Percentiles rank a stretch among this genome's conserved stretches.
These are phyloP conservation scores for Conoideocrella luteorostrata DNA, from an alignment of 2,329 filamentous ascomycete species.

Conservation along the genomic window DNA sequence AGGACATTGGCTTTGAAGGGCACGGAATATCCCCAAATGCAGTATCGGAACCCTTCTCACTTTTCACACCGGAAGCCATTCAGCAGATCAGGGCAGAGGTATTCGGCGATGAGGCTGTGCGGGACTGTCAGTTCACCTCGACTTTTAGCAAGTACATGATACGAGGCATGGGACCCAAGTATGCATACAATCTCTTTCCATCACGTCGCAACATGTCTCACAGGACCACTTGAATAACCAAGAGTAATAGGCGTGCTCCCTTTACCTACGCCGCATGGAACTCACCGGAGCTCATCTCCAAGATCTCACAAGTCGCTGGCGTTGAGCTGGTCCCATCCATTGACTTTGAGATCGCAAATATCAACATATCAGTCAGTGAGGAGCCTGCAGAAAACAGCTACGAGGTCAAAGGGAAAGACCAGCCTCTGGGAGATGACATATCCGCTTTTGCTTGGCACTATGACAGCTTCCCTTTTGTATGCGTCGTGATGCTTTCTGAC, in stretches of 20 bases:
- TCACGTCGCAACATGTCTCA: not conserved
- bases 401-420: not conserved
- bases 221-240: not conserved
- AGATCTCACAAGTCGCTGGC: conserved; percentile 46
- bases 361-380: conserved; percentile 44
- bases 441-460: conserved; percentile 58
- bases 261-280: conserved; percentile 52
- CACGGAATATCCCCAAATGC: conserved; percentile 56
- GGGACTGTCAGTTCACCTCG: conserved; percentile 48
- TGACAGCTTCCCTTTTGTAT: conserved; percentile 63
- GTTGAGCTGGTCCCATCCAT: conserved; percentile 48
- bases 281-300: conserved; percentile 33
- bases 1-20: conserved; percentile 51
- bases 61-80: conserved; percentile 57
- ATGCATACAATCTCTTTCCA: conserved; percentile 26
- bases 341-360: conserved; percentile 50
- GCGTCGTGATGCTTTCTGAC: conserved; percentile 61
- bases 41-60: conserved; percentile 57
- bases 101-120: conserved; percentile 48
- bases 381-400: conserved; percentile 19
- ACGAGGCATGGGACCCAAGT: conserved; percentile 40
- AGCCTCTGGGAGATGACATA: conserved; percentile 36
- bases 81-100: conserved; percentile 56
- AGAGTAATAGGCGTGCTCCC: conserved; percentile 45
- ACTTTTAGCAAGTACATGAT: conserved; percentile 46